A percentile compares a stretch with the other conserved stretches of the same genome.
Conservation (phyloP, 139 green algal genomes). For the Micractinium sp. region DNA sequence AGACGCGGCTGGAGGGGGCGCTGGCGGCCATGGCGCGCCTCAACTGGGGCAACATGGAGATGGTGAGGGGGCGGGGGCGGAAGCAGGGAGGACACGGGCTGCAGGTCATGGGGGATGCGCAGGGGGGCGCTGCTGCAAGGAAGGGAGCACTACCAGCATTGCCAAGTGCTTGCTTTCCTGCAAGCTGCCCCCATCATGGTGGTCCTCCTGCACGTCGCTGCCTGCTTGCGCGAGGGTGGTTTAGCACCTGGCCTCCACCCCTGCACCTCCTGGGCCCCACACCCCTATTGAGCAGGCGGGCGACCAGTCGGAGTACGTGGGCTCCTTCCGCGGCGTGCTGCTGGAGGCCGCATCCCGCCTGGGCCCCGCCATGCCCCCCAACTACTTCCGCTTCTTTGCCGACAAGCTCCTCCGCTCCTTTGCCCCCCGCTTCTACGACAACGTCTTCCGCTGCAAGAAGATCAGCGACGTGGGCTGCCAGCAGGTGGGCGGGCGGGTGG, state of each 20-base stretch:
- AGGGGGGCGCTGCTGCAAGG: background rate
- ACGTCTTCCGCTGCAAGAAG: slow-evolving; percentile 64
- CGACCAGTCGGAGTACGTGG: slow-evolving; percentile 90
- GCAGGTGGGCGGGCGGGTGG: slow-evolving; percentile 5
- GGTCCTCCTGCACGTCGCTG: background rate
- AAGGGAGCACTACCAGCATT: background rate
- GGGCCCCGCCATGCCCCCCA: slow-evolving; percentile 65
- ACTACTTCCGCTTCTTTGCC: slow-evolving; percentile 93
- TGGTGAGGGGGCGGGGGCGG: slow-evolving; percentile 33
- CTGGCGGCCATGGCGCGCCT: slow-evolving; percentile 66
- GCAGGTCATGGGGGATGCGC: background rate
- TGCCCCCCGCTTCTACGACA: slow-evolving; percentile 78
- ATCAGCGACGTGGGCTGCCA: slow-evolving; percentile 63
- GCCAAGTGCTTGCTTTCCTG: too few relatives aligned
- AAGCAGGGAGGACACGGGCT: background rate
- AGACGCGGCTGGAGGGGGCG: slow-evolving; percentile 85
- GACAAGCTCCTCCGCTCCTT: slow-evolving; percentile 94
- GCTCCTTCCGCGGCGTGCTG: slow-evolving; percentile 62
- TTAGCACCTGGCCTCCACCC: background rate
- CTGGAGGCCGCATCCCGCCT: slow-evolving; percentile 65
- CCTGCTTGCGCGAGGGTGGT: too few relatives aligned
- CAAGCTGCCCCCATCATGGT: too few relatives aligned
- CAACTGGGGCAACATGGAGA: slow-evolving; percentile 71
- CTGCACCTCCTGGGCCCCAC: background rate
- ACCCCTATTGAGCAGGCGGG: slow-evolving; percentile 62